A percentile compares a stretch with the other conserved stretches of the same genome.
These are phyloP conservation scores for Rhodotorula kratochvilovae DNA, from an alignment of 768 basidiomycete genomes.

Conservation along the genomic window DNA sequence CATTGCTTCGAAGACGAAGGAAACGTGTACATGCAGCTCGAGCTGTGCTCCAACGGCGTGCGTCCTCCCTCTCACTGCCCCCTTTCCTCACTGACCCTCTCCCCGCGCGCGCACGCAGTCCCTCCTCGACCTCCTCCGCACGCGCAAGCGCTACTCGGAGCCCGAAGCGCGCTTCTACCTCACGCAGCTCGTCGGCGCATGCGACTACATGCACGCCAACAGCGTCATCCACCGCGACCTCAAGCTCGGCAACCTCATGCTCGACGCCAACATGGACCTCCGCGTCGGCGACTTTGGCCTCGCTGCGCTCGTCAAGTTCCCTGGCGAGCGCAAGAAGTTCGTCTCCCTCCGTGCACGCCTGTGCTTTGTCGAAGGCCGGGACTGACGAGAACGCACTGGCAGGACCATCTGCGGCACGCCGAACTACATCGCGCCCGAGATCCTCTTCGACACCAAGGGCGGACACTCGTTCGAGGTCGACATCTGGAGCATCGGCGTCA, in stretches of 20 bases:
- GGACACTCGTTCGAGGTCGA: conserved; percentile 99
- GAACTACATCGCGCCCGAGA: conserved; percentile 97
- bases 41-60: conserved; percentile 78
- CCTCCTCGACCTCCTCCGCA: conserved; percentile 55
- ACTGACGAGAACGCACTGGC: background rate
- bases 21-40: conserved; percentile 96
- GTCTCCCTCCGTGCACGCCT: conserved; percentile 24
- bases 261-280: conserved; percentile 86
- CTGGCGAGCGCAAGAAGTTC: conserved; percentile 89
- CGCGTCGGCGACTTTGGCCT: conserved; percentile 97
- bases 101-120: conserved; percentile 35
- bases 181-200: conserved; percentile 90
- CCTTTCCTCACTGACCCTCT: background rate
- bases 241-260: conserved; percentile 90
- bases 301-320: conserved; percentile 91
- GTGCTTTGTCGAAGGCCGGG: no score
- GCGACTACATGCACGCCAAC: conserved; percentile 93
- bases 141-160: conserved; percentile 61
- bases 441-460: conserved; percentile 88
- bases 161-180: conserved; percentile 89
- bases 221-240: conserved; percentile 97
- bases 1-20: conserved; percentile 94
- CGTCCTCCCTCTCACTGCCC: conserved; percentile 30
- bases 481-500: conserved; percentile 95
- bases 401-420: conserved; percentile 95